Conservation (phyloP, 768 basidiomycete genomes). For the Hygrocybe coccinea region DNA sequence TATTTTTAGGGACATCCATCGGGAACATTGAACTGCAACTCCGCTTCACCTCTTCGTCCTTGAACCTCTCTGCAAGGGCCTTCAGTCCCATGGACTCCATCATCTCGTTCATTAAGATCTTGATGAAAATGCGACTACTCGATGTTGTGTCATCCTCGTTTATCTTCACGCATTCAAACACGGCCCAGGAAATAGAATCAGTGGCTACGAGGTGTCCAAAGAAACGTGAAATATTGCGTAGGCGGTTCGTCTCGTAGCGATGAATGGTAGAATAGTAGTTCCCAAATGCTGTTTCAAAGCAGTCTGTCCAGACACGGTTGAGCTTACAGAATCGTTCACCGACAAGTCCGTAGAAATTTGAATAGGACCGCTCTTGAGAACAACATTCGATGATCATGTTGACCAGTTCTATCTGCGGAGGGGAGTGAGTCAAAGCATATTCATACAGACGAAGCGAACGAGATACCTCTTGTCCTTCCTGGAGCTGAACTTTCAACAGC, state of each 20-base stretch:
- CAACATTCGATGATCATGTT: slow-evolving; percentile 99
- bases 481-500: slow-evolving; percentile 84
- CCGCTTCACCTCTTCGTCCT: slow-evolving; percentile 73
- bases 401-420: slow-evolving; percentile 80
- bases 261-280: slow-evolving; percentile 96
- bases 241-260: slow-evolving; percentile 96
- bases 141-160: slow-evolving; percentile 98
- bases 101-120: slow-evolving; percentile 94
- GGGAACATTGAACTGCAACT: slow-evolving; percentile 89
- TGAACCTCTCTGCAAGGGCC: slow-evolving; percentile 80
- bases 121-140: slow-evolving; percentile 93
- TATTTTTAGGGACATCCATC: slow-evolving; percentile 92
- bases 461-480: slow-evolving; percentile 88
- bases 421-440: neutral
- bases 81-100: slow-evolving; percentile 91
- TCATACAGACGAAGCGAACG: neutral
- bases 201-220: slow-evolving; percentile 88
- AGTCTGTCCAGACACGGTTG: slow-evolving; percentile 90
- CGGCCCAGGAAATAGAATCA: slow-evolving; percentile 87
- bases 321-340: slow-evolving; percentile 96
- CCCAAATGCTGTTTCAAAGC: slow-evolving; percentile 78
- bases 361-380: slow-evolving; percentile 97
- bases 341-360: slow-evolving; percentile 93
- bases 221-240: slow-evolving; percentile 95
- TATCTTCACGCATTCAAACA: slow-evolving; percentile 79